phyloP scores from a whole-genome alignment of 2,329 filamentous ascomycete species.

The Celoporthe dispersa region DNA sequence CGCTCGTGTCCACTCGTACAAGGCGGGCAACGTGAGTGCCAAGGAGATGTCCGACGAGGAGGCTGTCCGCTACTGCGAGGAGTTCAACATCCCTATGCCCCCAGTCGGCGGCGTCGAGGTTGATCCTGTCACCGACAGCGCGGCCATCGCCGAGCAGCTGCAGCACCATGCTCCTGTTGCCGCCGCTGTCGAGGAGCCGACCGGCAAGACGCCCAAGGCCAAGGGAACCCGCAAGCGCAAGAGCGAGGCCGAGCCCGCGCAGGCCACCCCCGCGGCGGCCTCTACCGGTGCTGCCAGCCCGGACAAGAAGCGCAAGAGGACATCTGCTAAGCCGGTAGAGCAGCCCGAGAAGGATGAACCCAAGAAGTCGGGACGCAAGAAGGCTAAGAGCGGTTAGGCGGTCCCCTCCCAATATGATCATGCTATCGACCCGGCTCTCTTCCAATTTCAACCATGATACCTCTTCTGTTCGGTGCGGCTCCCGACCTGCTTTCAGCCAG shows the following conservation, averaged over 20 bases:
- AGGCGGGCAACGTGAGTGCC: constrained; percentile 60
- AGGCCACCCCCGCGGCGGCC: constrained; percentile 40
- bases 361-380: constrained; percentile 65
- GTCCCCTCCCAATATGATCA: constrained; percentile 36
- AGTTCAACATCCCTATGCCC: constrained; percentile 58
- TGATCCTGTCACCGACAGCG: constrained; percentile 53
- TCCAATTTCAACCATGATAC: constrained; percentile 38
- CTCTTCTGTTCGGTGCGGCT: constrained; percentile 32
- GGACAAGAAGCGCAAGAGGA: constrained; percentile 67
- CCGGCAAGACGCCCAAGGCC: constrained; percentile 61
- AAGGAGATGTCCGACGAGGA: constrained; percentile 66
- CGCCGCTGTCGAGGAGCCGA: constrained; percentile 48
- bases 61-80: constrained; percentile 64
- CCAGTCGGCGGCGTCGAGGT: constrained; percentile 51
- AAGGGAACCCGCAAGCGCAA: constrained; percentile 60
- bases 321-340: constrained; percentile 54
- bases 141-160: constrained; percentile 64
- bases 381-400: constrained; percentile 50
- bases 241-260: constrained; percentile 49
- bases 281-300: constrained; percentile 50
- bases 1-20: constrained; percentile 68
- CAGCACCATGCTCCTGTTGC: constrained; percentile 47
- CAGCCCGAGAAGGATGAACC: constrained; percentile 59
- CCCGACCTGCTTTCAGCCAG: constrained; percentile 19
- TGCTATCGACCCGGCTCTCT: constrained; percentile 39